Conservation (phyloP, 441 rosid genomes). For the Macaranga tanarius region DNA sequence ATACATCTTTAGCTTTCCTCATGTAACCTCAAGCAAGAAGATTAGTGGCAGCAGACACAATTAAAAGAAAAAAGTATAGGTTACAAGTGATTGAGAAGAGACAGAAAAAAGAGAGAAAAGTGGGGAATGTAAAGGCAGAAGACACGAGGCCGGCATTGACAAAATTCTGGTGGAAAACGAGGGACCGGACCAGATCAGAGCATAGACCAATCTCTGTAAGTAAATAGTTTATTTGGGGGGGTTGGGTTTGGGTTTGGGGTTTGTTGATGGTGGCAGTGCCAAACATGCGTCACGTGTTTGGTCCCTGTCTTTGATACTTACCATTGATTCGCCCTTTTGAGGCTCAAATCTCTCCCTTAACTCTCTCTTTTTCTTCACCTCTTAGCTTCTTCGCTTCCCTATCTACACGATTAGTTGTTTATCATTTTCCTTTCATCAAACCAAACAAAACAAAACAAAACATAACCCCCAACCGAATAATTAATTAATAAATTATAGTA, state of each 20-base stretch:
- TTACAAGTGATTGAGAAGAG: no score
- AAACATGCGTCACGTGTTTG: slow-evolving; percentile 32
- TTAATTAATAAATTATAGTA: not conserved
- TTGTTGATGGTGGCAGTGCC: not conserved
- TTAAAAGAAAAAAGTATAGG: no score
- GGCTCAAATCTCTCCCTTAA: not conserved
- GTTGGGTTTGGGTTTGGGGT: slow-evolving; percentile 2
- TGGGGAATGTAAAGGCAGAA: not conserved
- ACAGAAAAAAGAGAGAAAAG: not conserved
- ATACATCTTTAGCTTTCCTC: no score
- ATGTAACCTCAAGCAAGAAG: no score
- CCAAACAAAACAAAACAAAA: no score
- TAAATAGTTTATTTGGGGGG: not conserved
- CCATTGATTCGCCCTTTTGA: not conserved
- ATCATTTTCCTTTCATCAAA: no score
- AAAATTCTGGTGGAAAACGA: not conserved
- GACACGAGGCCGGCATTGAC: slow-evolving; percentile 14
- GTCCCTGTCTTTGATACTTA: slow-evolving; percentile 9
- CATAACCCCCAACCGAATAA: no score
- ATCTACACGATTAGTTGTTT: no score
- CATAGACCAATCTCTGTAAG: not conserved
- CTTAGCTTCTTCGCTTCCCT: not conserved
- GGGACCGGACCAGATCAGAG: not conserved
- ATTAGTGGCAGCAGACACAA: no score
- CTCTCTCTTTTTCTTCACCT: not conserved